A percentile compares a stretch with the other conserved stretches of the same genome.
Evolutionary conservation across 352 stramenopile species (phyloP).

Genomic region (Globisporangium nagaii): DNA sequence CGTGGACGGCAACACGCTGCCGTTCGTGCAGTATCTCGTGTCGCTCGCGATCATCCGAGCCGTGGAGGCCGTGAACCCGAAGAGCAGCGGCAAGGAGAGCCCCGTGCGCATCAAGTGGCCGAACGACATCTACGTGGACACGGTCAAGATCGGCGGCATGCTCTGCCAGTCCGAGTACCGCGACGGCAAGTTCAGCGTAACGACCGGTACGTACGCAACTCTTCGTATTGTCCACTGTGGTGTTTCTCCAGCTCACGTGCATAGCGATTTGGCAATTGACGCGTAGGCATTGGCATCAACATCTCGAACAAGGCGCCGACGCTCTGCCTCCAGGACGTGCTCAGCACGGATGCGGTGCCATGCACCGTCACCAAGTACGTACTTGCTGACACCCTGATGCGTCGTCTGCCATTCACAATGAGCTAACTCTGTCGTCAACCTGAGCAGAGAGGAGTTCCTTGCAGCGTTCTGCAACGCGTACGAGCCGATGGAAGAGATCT

Average conservation of each 20-base stretch:
- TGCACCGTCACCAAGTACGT: slow-evolving; percentile 78
- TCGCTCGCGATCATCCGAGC: slow-evolving; percentile 83
- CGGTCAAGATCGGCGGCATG: slow-evolving; percentile 88
- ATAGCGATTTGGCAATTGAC: too few species aligned
- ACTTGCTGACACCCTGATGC: neutral
- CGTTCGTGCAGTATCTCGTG: slow-evolving; percentile 89
- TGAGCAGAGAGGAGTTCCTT: slow-evolving; percentile 77
- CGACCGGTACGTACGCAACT: slow-evolving; percentile 51
- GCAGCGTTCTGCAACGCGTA: slow-evolving; percentile 86
- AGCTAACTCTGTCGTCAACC: neutral
- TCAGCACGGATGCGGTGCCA: slow-evolving; percentile 45
- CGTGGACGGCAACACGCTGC: slow-evolving; percentile 69
- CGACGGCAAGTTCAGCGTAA: slow-evolving; percentile 77
- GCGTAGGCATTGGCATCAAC: slow-evolving; percentile 82
- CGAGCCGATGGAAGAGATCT: slow-evolving; percentile 80
- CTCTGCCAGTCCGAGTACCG: slow-evolving; percentile 86
- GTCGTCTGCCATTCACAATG: neutral
- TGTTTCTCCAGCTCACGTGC: too few species aligned
- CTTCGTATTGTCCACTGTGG: too few species aligned
- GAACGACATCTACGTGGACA: slow-evolving; percentile 89
- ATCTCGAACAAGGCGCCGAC: slow-evolving; percentile 87
- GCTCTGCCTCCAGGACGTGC: slow-evolving; percentile 78
- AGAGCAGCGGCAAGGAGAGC: slow-evolving; percentile 21
- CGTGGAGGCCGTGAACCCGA: slow-evolving; percentile 53
- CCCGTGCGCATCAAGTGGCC: slow-evolving; percentile 90